A percentile compares a stretch with the other conserved stretches of the same genome.
These are phyloP conservation scores for Russula earlei DNA, from an alignment of 768 basidiomycete genomes.

Conservation along the genomic window DNA sequence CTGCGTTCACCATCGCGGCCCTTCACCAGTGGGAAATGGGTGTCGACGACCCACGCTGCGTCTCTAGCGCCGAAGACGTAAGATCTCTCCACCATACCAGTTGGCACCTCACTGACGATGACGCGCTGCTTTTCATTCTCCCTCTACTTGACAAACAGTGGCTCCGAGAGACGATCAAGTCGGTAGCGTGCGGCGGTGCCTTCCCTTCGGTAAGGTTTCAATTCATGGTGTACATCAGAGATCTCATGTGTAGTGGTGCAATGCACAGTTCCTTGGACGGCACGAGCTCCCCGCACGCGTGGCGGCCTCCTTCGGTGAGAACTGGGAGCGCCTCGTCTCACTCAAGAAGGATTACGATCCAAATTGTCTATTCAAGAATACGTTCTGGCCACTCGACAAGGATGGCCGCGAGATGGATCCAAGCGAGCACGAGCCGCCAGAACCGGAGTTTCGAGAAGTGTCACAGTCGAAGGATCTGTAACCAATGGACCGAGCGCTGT, in stretches of 20 bases:
- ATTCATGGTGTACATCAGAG: background rate
- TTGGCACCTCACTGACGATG: constrained; percentile 7
- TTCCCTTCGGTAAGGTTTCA: constrained; percentile 63
- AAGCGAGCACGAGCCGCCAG: constrained; percentile 52
- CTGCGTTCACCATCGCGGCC: constrained; percentile 77
- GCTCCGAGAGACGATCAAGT: constrained; percentile 65
- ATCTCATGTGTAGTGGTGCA: background rate
- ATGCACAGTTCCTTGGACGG: constrained; percentile 60
- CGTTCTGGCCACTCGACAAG: constrained; percentile 70
- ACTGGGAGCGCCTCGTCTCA: constrained; percentile 59
- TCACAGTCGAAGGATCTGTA: background rate
- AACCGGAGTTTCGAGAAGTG: constrained; percentile 25
- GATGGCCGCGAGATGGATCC: constrained; percentile 46
- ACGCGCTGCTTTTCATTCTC: background rate
- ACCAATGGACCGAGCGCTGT: background rate
- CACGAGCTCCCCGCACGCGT: constrained; percentile 54
- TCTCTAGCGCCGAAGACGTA: constrained; percentile 75
- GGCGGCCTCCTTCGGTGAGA: constrained; percentile 60
- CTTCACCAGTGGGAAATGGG: constrained; percentile 91
- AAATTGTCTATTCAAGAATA: constrained; percentile 60
- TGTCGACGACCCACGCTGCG: constrained; percentile 69
- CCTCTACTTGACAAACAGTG: constrained; percentile 39
- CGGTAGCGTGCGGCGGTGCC: constrained; percentile 69
- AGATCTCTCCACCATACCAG: constrained; percentile 17
- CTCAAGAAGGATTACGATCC: constrained; percentile 78